Evolutionary conservation across 2,329 filamentous ascomycete species (phyloP).

Genomic region (Penicillium frequentans): DNA sequence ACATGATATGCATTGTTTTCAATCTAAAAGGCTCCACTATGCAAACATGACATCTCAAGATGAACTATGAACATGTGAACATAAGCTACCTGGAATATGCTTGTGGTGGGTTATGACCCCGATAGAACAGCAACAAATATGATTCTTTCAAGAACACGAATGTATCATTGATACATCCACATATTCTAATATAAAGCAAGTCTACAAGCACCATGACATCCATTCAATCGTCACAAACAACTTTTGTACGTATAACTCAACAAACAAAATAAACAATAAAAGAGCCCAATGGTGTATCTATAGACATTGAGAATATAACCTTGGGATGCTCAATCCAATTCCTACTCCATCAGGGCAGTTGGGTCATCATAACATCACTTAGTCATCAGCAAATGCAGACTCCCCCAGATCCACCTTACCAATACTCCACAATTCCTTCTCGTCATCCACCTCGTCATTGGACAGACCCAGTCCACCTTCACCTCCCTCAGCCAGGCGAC

Average conservation of each 20-base stretch:
- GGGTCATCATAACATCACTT: slow-evolving; percentile 17
- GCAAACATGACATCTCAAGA: neutral
- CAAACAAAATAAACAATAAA: slow-evolving; percentile 9
- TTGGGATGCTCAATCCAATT: slow-evolving; percentile 18
- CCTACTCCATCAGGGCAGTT: slow-evolving; percentile 14
- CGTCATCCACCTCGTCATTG: slow-evolving; percentile 90
- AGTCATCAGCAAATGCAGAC: slow-evolving; percentile 37
- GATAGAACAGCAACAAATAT: no score
- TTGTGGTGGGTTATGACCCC: no score
- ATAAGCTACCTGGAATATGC: neutral
- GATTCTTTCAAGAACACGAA: no score
- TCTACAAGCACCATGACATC: slow-evolving; percentile 6
- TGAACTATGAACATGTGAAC: neutral
- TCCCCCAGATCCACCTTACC: slow-evolving; percentile 83
- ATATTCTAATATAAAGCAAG: neutral
- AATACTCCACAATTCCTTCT: slow-evolving; percentile 93
- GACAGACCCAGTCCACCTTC: slow-evolving; percentile 80
- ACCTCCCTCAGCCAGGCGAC: slow-evolving; percentile 88
- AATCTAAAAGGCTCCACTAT: neutral
- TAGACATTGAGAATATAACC: slow-evolving; percentile 20
- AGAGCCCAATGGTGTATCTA: slow-evolving; percentile 28
- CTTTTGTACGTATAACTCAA: slow-evolving; percentile 21
- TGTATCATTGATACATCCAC: neutral
- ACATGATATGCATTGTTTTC: neutral
- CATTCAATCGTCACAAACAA: slow-evolving; percentile 11